Evolutionary conservation across 1,284 basidiomycete species (phyloP), one percentile per base, ranked within the genome.

Genomic region (Austroboletus niveus): DNA sequence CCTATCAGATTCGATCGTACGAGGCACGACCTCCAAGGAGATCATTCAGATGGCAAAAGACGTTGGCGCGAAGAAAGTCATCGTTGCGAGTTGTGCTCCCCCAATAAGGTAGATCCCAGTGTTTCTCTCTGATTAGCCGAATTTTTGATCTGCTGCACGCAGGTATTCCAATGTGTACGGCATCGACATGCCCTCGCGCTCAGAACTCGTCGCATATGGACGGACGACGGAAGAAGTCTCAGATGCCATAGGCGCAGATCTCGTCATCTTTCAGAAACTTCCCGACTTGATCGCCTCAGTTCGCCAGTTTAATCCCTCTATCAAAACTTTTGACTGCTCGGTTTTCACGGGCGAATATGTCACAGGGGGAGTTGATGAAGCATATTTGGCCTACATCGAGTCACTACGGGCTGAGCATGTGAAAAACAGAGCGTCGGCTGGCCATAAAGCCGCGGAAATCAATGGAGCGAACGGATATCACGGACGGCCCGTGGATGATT

Each of bases 41-140:
- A 99, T 99, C 60, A 85, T 99, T 42, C 95, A 98, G 71, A 99
- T 99, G 96, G 97, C 97, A 31, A 94, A 95, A 67, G 97, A 99
- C 64, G 97, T 98, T 8, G 97, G 97, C 15, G 96, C 97, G n/a
- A 94, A 90, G 72, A 92, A 91, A 62, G 94, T 99, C 62, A 90
- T 98, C 59, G 88, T 99, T 59, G 97, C 97, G 1, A 97, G 93
- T 49, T 99, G 96, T 64, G 94, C 97, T 14, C 97, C 97, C 12
- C 93, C 96, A 3, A 98, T 99, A 65, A 81, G 93, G 80, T 89
- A 57, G 34, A 72, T 54, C 7, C 42, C 20, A 9, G 2, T 8
- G 8, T 42, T 42, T 31, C 14, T 36, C 8, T 34, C 14, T 10
- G 6, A 54, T 24, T 39, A 42, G 38, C 22, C 45, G 10, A 47